Evolutionary conservation across 768 basidiomycete genomes (phyloP).

Genomic region (Atractiella rhizophila): DNA sequence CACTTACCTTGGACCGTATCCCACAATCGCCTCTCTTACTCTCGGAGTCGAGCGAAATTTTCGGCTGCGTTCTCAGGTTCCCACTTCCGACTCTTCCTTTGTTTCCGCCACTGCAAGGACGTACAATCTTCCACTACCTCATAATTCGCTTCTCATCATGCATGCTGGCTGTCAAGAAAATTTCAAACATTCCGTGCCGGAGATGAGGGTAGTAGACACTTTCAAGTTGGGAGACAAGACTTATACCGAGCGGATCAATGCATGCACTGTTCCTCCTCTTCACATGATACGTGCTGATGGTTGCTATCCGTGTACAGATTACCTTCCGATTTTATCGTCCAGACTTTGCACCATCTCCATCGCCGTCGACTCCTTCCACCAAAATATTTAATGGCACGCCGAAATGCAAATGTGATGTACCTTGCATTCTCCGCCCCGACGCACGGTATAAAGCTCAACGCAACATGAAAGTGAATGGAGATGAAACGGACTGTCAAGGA

Average conservation of each 20-base stretch:
- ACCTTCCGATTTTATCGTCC: conserved; percentile 17
- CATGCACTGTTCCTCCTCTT: neutral
- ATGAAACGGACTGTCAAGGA: neutral
- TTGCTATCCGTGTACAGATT: neutral
- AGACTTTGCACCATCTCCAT: conserved; percentile 10
- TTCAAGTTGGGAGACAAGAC: conserved; percentile 8
- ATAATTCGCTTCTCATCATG: conserved; percentile 17
- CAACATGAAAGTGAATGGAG: no score
- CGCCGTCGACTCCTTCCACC: neutral
- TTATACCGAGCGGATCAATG: conserved; percentile 15
- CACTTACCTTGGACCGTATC: conserved; percentile 15
- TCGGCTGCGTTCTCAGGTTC: conserved; percentile 12
- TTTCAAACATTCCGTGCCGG: conserved; percentile 16
- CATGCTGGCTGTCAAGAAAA: conserved; percentile 15
- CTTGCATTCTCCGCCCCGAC: conserved; percentile 14
- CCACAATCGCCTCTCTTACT: conserved; percentile 16
- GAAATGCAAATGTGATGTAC: conserved; percentile 13
- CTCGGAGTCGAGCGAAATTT: conserved; percentile 15
- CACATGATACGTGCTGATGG: neutral
- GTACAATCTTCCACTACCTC: conserved; percentile 13
- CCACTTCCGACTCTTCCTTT: neutral
- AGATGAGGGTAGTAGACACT: conserved; percentile 11
- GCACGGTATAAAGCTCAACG: conserved; percentile 1
- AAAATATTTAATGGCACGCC: conserved; percentile 9
- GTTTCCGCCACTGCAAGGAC: conserved; percentile 3